Evolutionary conservation across 2,329 filamentous ascomycete species (phyloP), one percentile per base, ranked within the genome.

Genomic region (Cladobotryum mycophilum): DNA sequence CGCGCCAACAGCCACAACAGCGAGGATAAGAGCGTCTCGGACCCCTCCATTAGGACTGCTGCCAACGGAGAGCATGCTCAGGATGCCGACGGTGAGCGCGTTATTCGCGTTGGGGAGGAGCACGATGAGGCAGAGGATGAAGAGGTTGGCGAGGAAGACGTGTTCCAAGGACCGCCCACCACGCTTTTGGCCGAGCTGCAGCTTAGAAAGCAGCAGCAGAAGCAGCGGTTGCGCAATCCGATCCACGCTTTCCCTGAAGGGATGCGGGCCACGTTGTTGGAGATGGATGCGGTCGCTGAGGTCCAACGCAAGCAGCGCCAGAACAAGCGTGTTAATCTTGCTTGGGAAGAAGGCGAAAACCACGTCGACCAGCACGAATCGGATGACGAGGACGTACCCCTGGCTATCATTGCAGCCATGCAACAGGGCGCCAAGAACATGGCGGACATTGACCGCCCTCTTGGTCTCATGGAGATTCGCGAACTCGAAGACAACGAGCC

Each of bases 401-500:
- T 99, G 4, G 93, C 86, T 11, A 75, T 97, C 57, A 76, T 99
- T 14, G 83, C 85, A 0, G 76, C 75, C 38, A 81, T 81, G 55
- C 75, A 79, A 7, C 72, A 77, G n/a, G 76, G 76, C 12, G 69
- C 70, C 33, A 69, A 74, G 52, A 72, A 76, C 45, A 67, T 76
- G 53, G 74, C 75, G 51, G 77, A 80, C 69, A 61, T 84, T 56
- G 77, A 83, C 68, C 70, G 82, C 11, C 87, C 88, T 0, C 66
- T 89, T 5, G 88, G 88, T 4, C 67, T 93, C 50, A 84, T 93
- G 74, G 87, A 95, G 63, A 83, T 82, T 60, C 83, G 89, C 43
- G 86, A 95, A 53, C 72, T 93, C 57, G 93, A 99, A 65, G 93
- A 99, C 61, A 93, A 90, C 49, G 93, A 97, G 65, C 91, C 93